phyloP scores from a whole-genome alignment of 2,329 filamentous ascomycete genomes.

The Penicillium sp. region DNA sequence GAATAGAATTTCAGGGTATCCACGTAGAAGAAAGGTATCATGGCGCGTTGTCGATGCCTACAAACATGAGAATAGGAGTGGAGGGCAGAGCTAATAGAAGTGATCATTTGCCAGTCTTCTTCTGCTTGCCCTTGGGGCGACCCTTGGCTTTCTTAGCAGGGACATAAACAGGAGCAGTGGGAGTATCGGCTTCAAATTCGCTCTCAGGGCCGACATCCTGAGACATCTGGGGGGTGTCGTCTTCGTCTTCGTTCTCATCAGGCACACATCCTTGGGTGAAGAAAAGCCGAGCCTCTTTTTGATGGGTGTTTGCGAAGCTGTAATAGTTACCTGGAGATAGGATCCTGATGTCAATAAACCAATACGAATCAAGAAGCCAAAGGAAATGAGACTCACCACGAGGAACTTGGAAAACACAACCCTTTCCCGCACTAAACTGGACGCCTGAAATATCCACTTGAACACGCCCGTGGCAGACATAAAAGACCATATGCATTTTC shows the following conservation, averaged over 20 bases:
- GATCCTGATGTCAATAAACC: background rate
- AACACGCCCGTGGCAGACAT: constrained; percentile 79
- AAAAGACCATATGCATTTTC: constrained; percentile 97
- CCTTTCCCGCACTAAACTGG: constrained; percentile 75
- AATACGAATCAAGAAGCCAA: background rate
- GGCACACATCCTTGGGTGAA: constrained; percentile 83
- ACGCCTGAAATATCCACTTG: constrained; percentile 62
- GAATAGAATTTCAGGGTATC: constrained; percentile 2
- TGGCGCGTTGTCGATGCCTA: constrained; percentile 15
- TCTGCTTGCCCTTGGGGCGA: constrained; percentile 36
- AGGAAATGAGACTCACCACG: constrained; percentile 64
- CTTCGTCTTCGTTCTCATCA: constrained; percentile 27
- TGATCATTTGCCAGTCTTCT: constrained; percentile 25
- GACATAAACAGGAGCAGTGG: constrained; percentile 7
- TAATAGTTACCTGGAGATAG: constrained; percentile 78
- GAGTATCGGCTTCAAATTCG: constrained; percentile 15
- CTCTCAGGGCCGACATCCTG: constrained; percentile 13
- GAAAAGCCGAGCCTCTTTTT: constrained; percentile 73
- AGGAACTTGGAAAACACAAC: constrained; percentile 91
- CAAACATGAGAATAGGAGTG: background rate
- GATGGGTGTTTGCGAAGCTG: constrained; percentile 77
- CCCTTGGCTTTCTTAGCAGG: constrained; percentile 19
- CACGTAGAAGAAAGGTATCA: constrained; percentile 17
- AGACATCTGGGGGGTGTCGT: constrained; percentile 4
- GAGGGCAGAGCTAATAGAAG: background rate